Conservation (phyloP, 75 land plant genomes). For the Isoetes taiwanensis region DNA sequence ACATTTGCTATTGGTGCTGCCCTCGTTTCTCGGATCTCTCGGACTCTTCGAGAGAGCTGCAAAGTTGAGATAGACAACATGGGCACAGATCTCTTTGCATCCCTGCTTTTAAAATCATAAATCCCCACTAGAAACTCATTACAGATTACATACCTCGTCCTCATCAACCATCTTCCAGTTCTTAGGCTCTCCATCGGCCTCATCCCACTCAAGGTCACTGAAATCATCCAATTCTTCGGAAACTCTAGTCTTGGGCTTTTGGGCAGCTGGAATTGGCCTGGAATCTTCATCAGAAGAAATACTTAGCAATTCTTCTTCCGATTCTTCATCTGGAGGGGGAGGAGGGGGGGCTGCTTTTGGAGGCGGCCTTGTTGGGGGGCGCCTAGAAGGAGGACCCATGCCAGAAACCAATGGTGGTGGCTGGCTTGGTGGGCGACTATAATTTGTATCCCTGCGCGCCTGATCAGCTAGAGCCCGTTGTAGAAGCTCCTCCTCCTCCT, state of each 20-base stretch:
- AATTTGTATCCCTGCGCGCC: slow-evolving; percentile 38
- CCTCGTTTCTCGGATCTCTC: slow-evolving; percentile 85
- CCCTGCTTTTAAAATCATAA: too few species aligned
- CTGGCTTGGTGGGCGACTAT: slow-evolving; percentile 19
- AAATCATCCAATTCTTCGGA: neutral
- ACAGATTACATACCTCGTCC: slow-evolving; percentile 45
- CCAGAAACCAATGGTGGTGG: slow-evolving; percentile 7
- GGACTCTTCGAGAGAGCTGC: slow-evolving; percentile 75
- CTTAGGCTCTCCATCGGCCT: slow-evolving; percentile 5
- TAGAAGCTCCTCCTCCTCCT: slow-evolving; percentile 91
- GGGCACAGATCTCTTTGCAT: neutral
- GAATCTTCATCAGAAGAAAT: slow-evolving; percentile 94
- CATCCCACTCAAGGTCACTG: slow-evolving; percentile 7
- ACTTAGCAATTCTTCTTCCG: slow-evolving; percentile 86
- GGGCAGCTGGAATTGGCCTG: neutral
- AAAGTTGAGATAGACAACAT: neutral
- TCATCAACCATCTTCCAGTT: slow-evolving; percentile 20
- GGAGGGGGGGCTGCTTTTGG: slow-evolving; percentile 16
- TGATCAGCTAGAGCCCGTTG: slow-evolving; percentile 84
- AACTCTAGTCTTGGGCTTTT: slow-evolving; percentile 3
- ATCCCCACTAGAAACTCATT: neutral
- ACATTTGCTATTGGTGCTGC: slow-evolving; percentile 47
- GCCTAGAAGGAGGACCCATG: slow-evolving; percentile 13
- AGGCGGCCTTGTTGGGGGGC: slow-evolving; percentile 28
- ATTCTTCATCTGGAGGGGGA: slow-evolving; percentile 70